phyloP scores from a whole-genome alignment of 345 rosid genomes.

The Populus pruinosa region DNA sequence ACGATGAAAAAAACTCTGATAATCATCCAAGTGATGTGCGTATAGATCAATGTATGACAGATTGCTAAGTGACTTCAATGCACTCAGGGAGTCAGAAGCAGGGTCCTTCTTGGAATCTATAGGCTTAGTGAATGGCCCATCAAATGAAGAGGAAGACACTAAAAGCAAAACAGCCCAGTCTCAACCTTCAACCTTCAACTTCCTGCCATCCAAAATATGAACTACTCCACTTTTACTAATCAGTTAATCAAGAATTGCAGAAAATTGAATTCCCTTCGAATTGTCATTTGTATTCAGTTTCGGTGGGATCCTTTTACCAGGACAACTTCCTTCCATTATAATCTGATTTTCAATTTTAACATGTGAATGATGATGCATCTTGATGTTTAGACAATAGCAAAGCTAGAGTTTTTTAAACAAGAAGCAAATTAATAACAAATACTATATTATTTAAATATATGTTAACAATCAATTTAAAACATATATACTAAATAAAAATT shows the following conservation, averaged over 20 bases:
- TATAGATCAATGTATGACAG: constrained; percentile 64
- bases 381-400: too few species aligned
- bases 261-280: constrained; percentile 64
- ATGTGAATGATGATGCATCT: too few species aligned
- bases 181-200: constrained; percentile 63
- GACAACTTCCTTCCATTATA: constrained; percentile 66
- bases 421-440: too few species aligned
- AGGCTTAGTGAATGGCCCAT: constrained; percentile 73
- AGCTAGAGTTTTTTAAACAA: too few species aligned
- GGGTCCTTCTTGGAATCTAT: constrained; percentile 67
- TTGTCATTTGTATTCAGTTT: constrained; percentile 32
- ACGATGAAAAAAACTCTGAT: constrained; percentile 71
- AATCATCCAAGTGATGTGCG: constrained; percentile 62
- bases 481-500: too few species aligned
- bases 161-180: constrained; percentile 73
- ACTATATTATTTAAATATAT: too few species aligned
- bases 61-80: constrained; percentile 41
- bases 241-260: constrained; percentile 59
- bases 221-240: constrained; percentile 47
- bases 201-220: constrained; percentile 47
- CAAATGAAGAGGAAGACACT: constrained; percentile 71
- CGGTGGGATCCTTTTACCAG: constrained; percentile 60
- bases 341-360: constrained; percentile 51
- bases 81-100: constrained; percentile 37
- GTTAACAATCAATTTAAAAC: too few species aligned